A percentile compares a stretch with the other conserved stretches of the same genome.
Evolutionary conservation across 2,329 filamentous ascomycete genomes (phyloP).

Genomic region (Oidium heveae): DNA sequence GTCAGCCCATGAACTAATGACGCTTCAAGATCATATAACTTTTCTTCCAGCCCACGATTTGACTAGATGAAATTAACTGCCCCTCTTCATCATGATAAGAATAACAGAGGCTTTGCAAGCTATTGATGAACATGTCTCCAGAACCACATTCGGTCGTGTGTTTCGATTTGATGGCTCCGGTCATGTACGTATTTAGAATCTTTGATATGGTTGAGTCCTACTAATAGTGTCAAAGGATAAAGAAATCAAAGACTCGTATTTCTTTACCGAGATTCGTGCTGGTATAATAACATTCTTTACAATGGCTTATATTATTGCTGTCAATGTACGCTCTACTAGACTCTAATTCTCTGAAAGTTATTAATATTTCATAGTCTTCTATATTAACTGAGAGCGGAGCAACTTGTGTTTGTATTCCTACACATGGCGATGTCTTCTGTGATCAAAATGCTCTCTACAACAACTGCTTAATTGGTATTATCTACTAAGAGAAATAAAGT

Average conservation of each 20-base stretch:
- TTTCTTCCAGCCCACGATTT: conserved; percentile 4
- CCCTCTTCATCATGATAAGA: conserved; percentile 3
- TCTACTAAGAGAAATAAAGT: background rate
- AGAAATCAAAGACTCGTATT: conserved; percentile 40
- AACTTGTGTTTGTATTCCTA: conserved; percentile 35
- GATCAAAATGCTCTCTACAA: conserved; percentile 17
- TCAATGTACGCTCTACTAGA: conserved; percentile 3
- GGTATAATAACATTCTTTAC: conserved; percentile 41
- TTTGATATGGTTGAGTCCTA: too few species aligned
- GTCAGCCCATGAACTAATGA: background rate
- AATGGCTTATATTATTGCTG: conserved; percentile 20
- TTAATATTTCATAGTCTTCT: conserved; percentile 29
- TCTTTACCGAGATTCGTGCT: conserved; percentile 54
- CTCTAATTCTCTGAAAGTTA: conserved; percentile 6
- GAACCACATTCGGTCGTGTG: conserved; percentile 23
- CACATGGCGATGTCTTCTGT: conserved; percentile 9
- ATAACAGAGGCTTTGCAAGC: conserved; percentile 2
- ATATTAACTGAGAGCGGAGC: conserved; percentile 55
- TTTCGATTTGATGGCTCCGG: conserved; percentile 45
- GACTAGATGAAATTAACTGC: conserved; percentile 3
- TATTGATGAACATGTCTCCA: conserved; percentile 5
- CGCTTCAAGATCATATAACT: conserved; percentile 2
- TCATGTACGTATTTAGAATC: conserved; percentile 21
- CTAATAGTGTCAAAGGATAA: conserved; percentile 23
- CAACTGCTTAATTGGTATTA: conserved; percentile 17